phyloP scores from a whole-genome alignment of 2,329 filamentous ascomycete species.

The Conoideocrella luteorostrata region DNA sequence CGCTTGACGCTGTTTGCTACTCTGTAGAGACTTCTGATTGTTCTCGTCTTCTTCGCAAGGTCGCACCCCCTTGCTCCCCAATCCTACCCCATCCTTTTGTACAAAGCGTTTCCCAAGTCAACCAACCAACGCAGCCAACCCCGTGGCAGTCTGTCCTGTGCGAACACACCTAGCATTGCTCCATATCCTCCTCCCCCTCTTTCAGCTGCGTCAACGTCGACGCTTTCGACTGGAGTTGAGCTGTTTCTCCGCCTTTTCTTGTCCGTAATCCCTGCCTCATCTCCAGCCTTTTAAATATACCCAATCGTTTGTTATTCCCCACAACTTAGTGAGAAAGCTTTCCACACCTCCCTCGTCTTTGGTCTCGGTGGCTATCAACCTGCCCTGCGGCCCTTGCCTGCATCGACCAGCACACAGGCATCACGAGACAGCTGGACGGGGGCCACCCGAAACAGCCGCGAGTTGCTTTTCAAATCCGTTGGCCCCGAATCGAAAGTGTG shows the following conservation, averaged over 20 bases:
- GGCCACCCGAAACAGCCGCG: not conserved
- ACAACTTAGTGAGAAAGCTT: slow-evolving; percentile 1
- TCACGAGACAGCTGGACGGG: not conserved
- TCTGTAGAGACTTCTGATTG: not conserved
- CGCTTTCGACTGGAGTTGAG: too few relatives aligned
- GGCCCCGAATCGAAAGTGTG: not conserved
- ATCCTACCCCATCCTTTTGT: not conserved
- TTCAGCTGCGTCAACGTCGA: too few relatives aligned
- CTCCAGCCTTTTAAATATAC: not conserved
- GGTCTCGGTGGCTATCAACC: not conserved
- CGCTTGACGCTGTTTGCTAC: not conserved
- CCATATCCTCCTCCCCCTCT: not conserved
- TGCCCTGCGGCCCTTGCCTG: not conserved
- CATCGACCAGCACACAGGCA: not conserved
- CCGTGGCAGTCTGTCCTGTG: not conserved
- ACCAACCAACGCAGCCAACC: not conserved
- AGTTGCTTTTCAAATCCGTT: not conserved
- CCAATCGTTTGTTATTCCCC: not conserved
- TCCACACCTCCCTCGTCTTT: not conserved
- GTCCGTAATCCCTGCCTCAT: not conserved
- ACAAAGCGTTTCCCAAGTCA: not conserved
- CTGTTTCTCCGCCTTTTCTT: too few relatives aligned
- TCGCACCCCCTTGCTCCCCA: not conserved
- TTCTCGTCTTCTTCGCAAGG: not conserved
- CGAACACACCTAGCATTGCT: not conserved